A percentile compares a stretch with the other conserved stretches of the same genome.
These are phyloP conservation scores for Citrus australasica DNA, from an alignment of 345 rosid genomes.

Conservation along the genomic window DNA sequence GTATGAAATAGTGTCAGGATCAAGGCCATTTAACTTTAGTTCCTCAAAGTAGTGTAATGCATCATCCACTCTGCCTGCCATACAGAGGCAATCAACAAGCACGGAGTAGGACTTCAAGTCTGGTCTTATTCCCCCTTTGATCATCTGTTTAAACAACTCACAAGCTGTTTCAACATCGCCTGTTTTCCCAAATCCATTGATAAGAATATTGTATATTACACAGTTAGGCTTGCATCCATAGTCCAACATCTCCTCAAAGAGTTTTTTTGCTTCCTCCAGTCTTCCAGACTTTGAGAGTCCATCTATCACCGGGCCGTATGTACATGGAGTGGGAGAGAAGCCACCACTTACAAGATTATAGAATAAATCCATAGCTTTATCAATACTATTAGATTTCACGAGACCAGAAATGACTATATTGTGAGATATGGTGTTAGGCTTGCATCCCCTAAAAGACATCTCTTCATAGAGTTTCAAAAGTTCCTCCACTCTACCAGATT, in stretches of 20 bases:
- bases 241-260: conserved; percentile 78
- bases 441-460: conserved; percentile 54
- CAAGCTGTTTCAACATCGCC: conserved; percentile 69
- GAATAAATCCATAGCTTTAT: conserved; percentile 65
- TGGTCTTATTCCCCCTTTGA: conserved; percentile 76
- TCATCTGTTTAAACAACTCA: conserved; percentile 65
- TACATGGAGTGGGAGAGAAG: conserved; percentile 73
- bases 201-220: conserved; percentile 83
- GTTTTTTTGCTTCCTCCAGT: conserved; percentile 55
- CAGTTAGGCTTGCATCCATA: conserved; percentile 77
- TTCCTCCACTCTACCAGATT: conserved; percentile 48
- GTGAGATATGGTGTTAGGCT: conserved; percentile 65
- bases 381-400: conserved; percentile 54
- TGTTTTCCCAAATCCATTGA: conserved; percentile 77
- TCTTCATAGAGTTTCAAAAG: conserved; percentile 59
- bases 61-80: conserved; percentile 70
- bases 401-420: conserved; percentile 75
- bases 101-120: conserved; percentile 85
- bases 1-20: conserved; percentile 66
- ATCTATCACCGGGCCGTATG: conserved; percentile 84
- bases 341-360: conserved; percentile 69
- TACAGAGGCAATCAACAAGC: conserved; percentile 70
- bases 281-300: conserved; percentile 72
- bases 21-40: conserved; percentile 56
- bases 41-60: conserved; percentile 63